Conservation (phyloP, 1,284 basidiomycete genomes). For the Pseudozyma tsukubaensis region DNA sequence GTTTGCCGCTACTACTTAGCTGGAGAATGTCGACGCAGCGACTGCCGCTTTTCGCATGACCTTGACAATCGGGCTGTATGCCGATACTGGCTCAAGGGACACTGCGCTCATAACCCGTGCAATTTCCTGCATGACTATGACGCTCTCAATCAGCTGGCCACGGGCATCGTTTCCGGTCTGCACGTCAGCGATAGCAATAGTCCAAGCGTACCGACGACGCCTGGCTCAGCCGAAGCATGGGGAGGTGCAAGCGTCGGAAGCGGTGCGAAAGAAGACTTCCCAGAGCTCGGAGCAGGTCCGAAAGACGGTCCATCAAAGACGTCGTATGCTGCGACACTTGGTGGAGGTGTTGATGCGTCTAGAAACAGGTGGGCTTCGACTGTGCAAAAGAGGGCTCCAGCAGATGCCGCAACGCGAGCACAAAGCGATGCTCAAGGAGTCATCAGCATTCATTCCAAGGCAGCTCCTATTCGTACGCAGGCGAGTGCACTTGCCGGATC, state of each 20-base stretch:
- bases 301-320: slow-evolving; percentile 24
- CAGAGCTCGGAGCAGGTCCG: slow-evolving; percentile 74
- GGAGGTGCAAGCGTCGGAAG: neutral
- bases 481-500: slow-evolving; percentile 2
- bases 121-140: slow-evolving; percentile 66
- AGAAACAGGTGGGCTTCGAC: slow-evolving; percentile 61
- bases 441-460: slow-evolving; percentile 40
- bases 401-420: slow-evolving; percentile 25
- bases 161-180: slow-evolving; percentile 65
- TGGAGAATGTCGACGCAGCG: slow-evolving; percentile 92
- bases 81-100: slow-evolving; percentile 96
- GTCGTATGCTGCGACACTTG: slow-evolving; percentile 39
- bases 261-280: slow-evolving; percentile 79
- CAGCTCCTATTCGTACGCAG: slow-evolving; percentile 23
- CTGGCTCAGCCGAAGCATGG: slow-evolving; percentile 5
- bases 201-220: slow-evolving; percentile 70
- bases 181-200: slow-evolving; percentile 66
- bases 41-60: slow-evolving; percentile 84
- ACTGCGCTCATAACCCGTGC: slow-evolving; percentile 71
- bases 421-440: slow-evolving; percentile 33
- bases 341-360: slow-evolving; percentile 39
- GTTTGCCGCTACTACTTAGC: slow-evolving; percentile 97
- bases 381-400: slow-evolving; percentile 36
- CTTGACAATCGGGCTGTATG: slow-evolving; percentile 77
- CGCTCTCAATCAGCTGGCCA: slow-evolving; percentile 77